phyloP scores from a whole-genome alignment of 148 eudicot species.

The Vaccinium macrocarpon region DNA sequence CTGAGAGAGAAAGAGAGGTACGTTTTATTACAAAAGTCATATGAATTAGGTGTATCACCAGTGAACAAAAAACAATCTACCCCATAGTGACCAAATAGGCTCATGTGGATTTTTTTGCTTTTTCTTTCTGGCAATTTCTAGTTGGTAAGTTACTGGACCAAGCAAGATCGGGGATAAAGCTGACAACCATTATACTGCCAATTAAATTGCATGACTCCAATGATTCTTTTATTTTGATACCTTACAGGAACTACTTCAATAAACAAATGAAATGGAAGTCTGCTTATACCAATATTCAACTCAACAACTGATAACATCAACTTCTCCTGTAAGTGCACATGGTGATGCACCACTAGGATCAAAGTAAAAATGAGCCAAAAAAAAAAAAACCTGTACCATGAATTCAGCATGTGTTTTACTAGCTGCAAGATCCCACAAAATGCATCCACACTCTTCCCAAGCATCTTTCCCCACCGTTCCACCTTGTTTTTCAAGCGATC shows the following conservation, averaged over 20 bases:
- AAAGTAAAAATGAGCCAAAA: background rate
- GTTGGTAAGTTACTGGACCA: background rate
- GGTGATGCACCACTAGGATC: background rate
- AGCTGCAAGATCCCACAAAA: constrained; percentile 96
- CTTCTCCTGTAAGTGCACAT: background rate
- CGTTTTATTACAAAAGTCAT: background rate
- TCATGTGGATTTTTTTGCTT: background rate
- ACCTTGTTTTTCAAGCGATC: constrained; percentile 22
- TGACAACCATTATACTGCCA: background rate
- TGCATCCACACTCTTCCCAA: constrained; percentile 91
- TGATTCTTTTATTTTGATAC: background rate
- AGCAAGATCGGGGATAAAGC: background rate
- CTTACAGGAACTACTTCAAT: background rate
- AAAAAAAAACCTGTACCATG: constrained; percentile 51
- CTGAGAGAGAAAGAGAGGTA: background rate
- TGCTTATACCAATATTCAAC: background rate
- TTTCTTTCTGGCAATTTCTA: background rate
- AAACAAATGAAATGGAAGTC: background rate
- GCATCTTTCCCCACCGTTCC: constrained; percentile 44
- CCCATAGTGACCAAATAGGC: background rate
- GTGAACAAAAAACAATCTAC: background rate
- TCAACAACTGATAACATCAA: background rate
- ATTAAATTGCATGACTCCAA: background rate
- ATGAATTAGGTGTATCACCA: background rate
- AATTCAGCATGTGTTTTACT: constrained; percentile 77